Base-by-base conservation (phyloP, 192 early-diverging fungal genomes). In the Coemansia sp. region DNA sequence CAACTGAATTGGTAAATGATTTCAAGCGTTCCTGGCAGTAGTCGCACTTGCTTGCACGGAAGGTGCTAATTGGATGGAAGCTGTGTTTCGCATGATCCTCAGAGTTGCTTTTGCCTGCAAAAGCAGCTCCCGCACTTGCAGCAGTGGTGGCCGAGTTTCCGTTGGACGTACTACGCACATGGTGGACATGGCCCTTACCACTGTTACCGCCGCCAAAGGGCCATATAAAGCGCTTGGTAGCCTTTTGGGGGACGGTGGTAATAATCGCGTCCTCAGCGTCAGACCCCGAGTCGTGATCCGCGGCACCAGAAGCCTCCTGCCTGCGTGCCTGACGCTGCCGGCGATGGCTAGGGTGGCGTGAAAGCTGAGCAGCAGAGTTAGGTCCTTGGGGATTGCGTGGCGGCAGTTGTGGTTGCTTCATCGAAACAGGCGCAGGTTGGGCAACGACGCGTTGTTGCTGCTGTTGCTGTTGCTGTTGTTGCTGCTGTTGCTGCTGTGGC, bases 151-250 rank as follows among this genome's bases (percentile, higher is more conserved):
- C 32, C 23, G 61, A n/a, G 30, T 58, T 52, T 6, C 48, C 58
- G 23, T 52, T 53, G 2, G 53, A 10, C 10, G 41, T 8, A 34
- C 41, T 57, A 23, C 10, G 8, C 9, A 32, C 30, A 26, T 41
- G 19, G 16, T 49, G 24, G 4, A 38, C 53, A 5, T 38, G 34
- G 18, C 49, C 54, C 51, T 58, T 54, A 51, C 48, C 23, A 62
- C 68, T 26, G 25, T 60, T 49, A 44, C 52, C 30, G 25, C 78
- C 65, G 34, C 73, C 73, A 53, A 81, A 76, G 4, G 74, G 78
- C 78, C 78, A 81, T 23, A 76, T 72, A 22, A 81, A 81, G 30
- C 78, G 78, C 66, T 81, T 81, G 24, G 72, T 74, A 6, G 74
- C 78, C 60, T 75, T 75, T 44, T 81, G 73, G 30, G 78, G 78